Evolutionary conservation across 148 eudicot species (phyloP).

Genomic region (Persicaria tinctoria): DNA sequence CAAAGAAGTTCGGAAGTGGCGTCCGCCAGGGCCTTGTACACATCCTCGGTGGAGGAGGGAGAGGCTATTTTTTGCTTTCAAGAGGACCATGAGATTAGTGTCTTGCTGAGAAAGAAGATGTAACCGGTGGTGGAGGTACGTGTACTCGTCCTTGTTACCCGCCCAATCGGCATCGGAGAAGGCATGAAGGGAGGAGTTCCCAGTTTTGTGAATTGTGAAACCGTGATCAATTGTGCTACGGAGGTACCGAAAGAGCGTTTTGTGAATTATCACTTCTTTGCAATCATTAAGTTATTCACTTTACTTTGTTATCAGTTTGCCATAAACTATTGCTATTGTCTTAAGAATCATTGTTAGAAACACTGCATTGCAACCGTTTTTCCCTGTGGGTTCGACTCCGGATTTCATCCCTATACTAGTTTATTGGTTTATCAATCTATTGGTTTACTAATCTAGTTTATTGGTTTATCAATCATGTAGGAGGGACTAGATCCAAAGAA

Average conservation of each 20-base stretch:
- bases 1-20: background rate
- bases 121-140: background rate
- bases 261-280: too few relatives aligned
- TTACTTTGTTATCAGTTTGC: too few relatives aligned
- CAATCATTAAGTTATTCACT: too few relatives aligned
- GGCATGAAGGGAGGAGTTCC: background rate
- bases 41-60: background rate
- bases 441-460: too few relatives aligned
- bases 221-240: background rate
- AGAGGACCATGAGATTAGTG: background rate
- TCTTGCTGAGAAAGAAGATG: background rate
- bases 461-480: too few relatives aligned
- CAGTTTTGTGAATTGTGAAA: background rate
- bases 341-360: too few relatives aligned
- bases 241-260: background rate
- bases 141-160: background rate
- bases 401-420: too few relatives aligned
- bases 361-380: too few relatives aligned
- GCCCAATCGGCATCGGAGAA: background rate
- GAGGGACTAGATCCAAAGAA: background rate
- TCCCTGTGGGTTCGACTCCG: too few relatives aligned
- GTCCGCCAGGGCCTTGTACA: background rate
- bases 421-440: too few relatives aligned
- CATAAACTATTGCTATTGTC: too few relatives aligned
- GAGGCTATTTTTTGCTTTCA: background rate